phyloP scores from a whole-genome alignment of 2,329 filamentous ascomycete species.

The Fonsecaea nubica region DNA sequence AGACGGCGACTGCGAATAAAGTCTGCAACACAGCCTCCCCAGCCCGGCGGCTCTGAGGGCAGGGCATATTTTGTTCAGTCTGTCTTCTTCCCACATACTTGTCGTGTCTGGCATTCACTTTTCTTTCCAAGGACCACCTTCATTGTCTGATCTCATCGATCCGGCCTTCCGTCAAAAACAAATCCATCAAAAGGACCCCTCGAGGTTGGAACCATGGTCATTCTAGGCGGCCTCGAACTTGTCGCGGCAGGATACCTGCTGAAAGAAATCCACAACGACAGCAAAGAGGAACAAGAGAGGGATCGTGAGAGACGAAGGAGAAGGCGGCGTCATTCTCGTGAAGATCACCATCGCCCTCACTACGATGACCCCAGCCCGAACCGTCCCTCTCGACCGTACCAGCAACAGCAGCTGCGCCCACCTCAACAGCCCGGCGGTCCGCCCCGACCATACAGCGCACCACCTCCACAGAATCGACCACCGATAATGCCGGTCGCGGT shows the following conservation, averaged over 20 bases:
- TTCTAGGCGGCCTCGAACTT: conserved; percentile 37
- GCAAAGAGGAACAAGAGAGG: conserved; percentile 30
- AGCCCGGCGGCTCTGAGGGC: neutral
- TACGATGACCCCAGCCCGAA: conserved; percentile 26
- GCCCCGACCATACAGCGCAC: conserved; percentile 30
- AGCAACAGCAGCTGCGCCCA: conserved; percentile 25
- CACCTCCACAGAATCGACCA: conserved; percentile 25
- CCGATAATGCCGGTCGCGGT: conserved; percentile 12
- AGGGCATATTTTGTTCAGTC: neutral
- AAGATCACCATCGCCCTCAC: conserved; percentile 23
- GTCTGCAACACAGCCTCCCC: neutral
- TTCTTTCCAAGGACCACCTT: neutral
- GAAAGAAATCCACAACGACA: conserved; percentile 36
- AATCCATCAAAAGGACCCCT: neutral
- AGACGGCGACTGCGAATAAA: neutral
- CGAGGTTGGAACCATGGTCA: conserved; percentile 28
- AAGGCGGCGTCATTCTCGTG: conserved; percentile 23
- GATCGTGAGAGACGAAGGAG: conserved; percentile 29
- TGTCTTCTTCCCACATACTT: neutral
- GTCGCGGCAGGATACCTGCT: conserved; percentile 38
- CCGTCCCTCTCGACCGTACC: conserved; percentile 23
- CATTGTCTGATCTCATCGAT: neutral
- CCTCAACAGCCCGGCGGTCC: conserved; percentile 18
- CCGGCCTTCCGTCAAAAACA: neutral
- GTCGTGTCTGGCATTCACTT: neutral